Base-by-base conservation (phyloP, 208 protist species). In the Acanthamoeba divionensis region DNA sequence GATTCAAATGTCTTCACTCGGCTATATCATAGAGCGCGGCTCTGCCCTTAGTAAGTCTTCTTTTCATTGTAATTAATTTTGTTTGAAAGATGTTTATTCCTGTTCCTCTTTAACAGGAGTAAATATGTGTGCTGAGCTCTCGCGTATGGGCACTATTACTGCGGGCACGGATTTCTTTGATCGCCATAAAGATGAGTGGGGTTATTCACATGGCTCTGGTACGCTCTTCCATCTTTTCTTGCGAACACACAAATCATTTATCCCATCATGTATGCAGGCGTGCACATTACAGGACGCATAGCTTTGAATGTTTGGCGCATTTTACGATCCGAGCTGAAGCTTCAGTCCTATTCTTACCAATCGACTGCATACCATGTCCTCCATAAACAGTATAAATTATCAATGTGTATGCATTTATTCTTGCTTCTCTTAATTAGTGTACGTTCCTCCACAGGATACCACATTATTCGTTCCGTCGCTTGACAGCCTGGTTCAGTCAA, bases 221-320 rank as follows among this genome's bases (percentile, higher is more conserved):
- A 90, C 18, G 18, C 18, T 15, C 8, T 24, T 5, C 38, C n/a
- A n/a, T n/a, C n/a, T n/a, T 31, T 24, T 24, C 24, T 6, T 38
- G 26, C 66, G 12, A 18, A 26, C 33, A 57, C 18, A 18, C 52
- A 57, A 18, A n/a, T 57, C 15, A 18, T 18, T 18, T 57, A n/a
- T 13, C 13, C 13, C 15, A 57, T 18, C 52, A 18, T n/a, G 52
- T 57, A 57, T 18, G 36, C 0, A 82, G 71, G 73, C 1, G 38
- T 97, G 6, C 45, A 89, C 44, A 92, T 97, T 9, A 36, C 83
- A 5, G 96, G 96, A 18, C 62, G 96, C 10, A 91, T 96, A 1
- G 66, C 95, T 4, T 60, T 97, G 13, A 97, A 97, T 90, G 38
- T 94, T 24, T 97, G 96, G 96, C 83, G 96, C 44, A 50, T 96